These are phyloP conservation scores for Huntiella decipiens DNA, from an alignment of 2,329 filamentous ascomycete genomes.

Conservation along the genomic window DNA sequence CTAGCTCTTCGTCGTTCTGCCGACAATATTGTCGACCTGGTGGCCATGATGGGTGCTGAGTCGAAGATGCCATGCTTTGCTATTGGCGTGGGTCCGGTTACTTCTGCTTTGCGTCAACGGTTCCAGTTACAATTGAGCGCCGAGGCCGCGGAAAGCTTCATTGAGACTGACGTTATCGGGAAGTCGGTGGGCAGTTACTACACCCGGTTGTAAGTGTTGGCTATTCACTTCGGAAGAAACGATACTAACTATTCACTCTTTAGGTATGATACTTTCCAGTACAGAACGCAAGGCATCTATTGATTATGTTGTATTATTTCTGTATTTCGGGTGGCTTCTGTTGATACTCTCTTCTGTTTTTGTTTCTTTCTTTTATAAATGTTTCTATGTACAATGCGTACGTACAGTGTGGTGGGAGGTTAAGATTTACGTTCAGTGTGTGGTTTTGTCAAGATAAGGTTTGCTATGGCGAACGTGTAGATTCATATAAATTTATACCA, in stretches of 20 bases:
- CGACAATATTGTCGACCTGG: constrained; percentile 63
- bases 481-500: neutral
- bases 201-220: constrained; percentile 51
- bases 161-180: constrained; percentile 58
- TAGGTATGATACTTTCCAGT: constrained; percentile 73
- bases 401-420: neutral
- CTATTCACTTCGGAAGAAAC: constrained; percentile 3
- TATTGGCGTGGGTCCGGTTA: constrained; percentile 52
- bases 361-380: neutral
- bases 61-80: constrained; percentile 74
- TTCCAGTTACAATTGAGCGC: constrained; percentile 71
- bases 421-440: neutral
- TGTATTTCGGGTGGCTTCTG: neutral
- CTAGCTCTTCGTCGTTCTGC: constrained; percentile 56
- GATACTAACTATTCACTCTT: constrained; percentile 7
- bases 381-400: constrained; percentile 1
- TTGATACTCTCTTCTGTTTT: neutral
- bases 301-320: constrained; percentile 20
- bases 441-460: no score
- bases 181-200: constrained; percentile 79
- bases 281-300: constrained; percentile 74
- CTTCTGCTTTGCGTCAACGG: constrained; percentile 47
- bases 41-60: constrained; percentile 67
- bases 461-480: no score
- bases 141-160: constrained; percentile 63